phyloP scores from a whole-genome alignment of 2,329 filamentous ascomycete genomes.

The Monosporascus sp. region DNA sequence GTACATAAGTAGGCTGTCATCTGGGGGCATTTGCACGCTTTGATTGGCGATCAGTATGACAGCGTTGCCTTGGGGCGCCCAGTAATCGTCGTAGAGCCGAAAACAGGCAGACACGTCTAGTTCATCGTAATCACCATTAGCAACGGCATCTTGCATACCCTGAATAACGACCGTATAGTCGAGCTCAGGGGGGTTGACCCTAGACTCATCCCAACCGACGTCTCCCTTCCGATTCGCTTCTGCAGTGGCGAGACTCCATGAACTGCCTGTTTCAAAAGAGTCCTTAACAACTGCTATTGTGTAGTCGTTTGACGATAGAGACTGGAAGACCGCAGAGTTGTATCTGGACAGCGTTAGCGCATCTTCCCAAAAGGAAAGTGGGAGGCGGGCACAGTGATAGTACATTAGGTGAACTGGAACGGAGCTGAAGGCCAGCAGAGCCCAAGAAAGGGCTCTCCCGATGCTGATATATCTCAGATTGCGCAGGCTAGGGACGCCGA shows the following conservation, averaged over 20 bases:
- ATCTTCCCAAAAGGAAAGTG: not conserved
- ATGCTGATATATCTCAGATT: conserved; percentile 8
- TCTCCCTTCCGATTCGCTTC: conserved; percentile 5
- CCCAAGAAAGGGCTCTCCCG: conserved; percentile 6
- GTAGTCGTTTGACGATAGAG: conserved; percentile 13
- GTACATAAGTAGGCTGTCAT: conserved; percentile 17
- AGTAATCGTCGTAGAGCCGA: conserved; percentile 16
- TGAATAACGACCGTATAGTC: conserved; percentile 10
- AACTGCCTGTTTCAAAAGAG: conserved; percentile 5
- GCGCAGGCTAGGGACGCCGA: conserved; percentile 9
- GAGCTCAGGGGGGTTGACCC: conserved; percentile 5
- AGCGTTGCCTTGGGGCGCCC: conserved; percentile 14
- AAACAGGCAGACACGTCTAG: conserved; percentile 13
- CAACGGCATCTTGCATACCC: conserved; percentile 6
- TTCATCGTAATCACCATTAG: not conserved
- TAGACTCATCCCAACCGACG: conserved; percentile 1
- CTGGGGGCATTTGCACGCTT: conserved; percentile 3
- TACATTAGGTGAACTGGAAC: conserved; percentile 12
- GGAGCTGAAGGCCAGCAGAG: conserved; percentile 8
- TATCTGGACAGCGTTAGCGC: not conserved
- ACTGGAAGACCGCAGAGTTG: conserved; percentile 13
- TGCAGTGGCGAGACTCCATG: conserved; percentile 5
- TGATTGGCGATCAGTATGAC: conserved; percentile 14
- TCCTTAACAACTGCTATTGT: conserved; percentile 11
- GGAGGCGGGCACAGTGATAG: not conserved